Evolutionary conservation across 2,329 filamentous ascomycete species (phyloP).

Genomic region (Biscogniauxia sp.): DNA sequence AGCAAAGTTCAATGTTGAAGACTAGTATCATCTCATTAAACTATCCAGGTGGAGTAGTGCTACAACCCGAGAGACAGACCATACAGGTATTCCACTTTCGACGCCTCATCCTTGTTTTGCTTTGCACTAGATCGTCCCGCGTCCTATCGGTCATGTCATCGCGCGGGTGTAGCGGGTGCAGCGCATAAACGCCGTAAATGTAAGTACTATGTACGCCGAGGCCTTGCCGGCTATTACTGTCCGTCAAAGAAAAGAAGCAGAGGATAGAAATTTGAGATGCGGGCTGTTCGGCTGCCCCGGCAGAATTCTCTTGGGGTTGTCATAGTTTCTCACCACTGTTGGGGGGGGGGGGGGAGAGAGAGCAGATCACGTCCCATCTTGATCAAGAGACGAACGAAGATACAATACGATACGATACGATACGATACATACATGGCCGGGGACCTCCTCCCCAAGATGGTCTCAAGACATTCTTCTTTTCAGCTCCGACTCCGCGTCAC

Average conservation of each 20-base stretch:
- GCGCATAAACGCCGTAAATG: background rate
- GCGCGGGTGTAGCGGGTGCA: background rate
- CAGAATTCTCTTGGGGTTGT: background rate
- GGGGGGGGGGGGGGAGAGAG: too few species aligned
- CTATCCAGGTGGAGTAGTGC: too few species aligned
- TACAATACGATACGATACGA: too few species aligned
- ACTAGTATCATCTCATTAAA: background rate
- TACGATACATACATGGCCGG: too few species aligned
- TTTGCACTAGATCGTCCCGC: background rate
- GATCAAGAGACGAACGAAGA: background rate
- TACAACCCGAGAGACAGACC: too few species aligned
- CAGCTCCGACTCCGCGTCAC: slow-evolving; percentile 1
- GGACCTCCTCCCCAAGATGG: background rate
- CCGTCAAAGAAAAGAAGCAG: background rate
- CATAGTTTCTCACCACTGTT: background rate
- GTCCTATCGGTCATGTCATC: background rate
- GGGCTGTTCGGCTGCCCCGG: background rate
- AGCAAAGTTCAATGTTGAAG: background rate
- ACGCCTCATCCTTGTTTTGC: too few species aligned
- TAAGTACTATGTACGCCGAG: too few species aligned
- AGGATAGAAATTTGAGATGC: background rate
- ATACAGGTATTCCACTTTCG: too few species aligned
- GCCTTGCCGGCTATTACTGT: background rate
- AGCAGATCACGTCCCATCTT: background rate
- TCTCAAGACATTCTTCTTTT: background rate